Evolutionary conservation across 202 grass and related monocot species (phyloP).

Genomic region (Zoysia matrella): DNA sequence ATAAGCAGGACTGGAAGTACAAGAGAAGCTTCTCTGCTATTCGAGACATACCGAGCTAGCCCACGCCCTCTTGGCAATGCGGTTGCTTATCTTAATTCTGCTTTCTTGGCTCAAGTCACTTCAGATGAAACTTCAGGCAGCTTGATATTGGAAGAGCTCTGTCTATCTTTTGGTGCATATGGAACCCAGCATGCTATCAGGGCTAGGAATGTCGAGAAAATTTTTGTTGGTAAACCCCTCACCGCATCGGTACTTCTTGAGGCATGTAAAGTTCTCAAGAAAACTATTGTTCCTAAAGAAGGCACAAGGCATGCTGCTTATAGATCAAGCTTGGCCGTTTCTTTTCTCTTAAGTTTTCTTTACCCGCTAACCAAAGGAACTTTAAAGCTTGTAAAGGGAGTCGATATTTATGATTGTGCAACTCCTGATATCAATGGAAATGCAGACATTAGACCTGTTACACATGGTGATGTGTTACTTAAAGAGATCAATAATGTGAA

Average conservation of each 20-base stretch:
- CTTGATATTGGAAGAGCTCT: constrained; percentile 51
- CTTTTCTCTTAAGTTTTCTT: constrained; percentile 87
- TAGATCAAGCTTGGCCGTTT: constrained; percentile 80
- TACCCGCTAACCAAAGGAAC: constrained; percentile 48
- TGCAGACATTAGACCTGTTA: constrained; percentile 30
- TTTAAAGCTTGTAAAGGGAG: constrained; percentile 43
- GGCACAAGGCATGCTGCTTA: constrained; percentile 72
- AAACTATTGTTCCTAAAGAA: constrained; percentile 63
- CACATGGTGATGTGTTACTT: constrained; percentile 32
- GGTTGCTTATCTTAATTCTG: constrained; percentile 77
- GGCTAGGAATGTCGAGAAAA: constrained; percentile 77
- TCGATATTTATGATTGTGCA: constrained; percentile 19
- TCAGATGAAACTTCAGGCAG: constrained; percentile 53
- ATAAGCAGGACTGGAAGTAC: constrained; percentile 7
- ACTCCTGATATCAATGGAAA: constrained; percentile 43
- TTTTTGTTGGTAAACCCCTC: constrained; percentile 72
- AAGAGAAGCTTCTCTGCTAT: constrained; percentile 46
- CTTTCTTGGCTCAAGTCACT: constrained; percentile 70
- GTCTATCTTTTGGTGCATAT: constrained; percentile 85
- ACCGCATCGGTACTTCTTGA: constrained; percentile 60
- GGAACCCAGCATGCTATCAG: constrained; percentile 75
- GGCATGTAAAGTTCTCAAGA: constrained; percentile 68
- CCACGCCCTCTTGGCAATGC: constrained; percentile 80
- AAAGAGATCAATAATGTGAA: constrained; percentile 38
- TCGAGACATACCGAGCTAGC: constrained; percentile 78